Conservation (phyloP, 179 eudicot genomes). For the Vitellaria paradoxa region DNA sequence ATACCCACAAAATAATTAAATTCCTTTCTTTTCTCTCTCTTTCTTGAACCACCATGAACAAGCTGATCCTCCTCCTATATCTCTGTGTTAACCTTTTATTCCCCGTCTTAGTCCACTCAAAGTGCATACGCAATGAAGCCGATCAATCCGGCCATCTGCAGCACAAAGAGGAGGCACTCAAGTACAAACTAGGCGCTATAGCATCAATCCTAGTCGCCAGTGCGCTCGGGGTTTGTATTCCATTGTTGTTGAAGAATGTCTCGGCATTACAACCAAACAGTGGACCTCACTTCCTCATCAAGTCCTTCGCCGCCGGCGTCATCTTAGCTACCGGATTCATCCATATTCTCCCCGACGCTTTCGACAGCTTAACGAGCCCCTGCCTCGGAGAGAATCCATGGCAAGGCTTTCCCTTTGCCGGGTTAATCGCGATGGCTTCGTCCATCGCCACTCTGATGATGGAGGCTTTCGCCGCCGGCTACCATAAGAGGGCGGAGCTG, state of each 20-base stretch:
- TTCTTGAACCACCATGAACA: too few species aligned
- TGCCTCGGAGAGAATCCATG: slow-evolving; percentile 21
- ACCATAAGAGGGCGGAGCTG: slow-evolving; percentile 18
- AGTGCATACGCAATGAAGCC: slow-evolving; percentile 9
- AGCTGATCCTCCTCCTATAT: too few species aligned
- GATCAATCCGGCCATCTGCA: background rate
- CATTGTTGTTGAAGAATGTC: slow-evolving; percentile 13
- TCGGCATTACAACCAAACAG: slow-evolving; percentile 15
- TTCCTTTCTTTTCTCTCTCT: too few species aligned
- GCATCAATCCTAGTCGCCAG: slow-evolving; percentile 26
- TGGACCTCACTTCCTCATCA: slow-evolving; percentile 20
- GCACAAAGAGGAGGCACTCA: slow-evolving; percentile 15
- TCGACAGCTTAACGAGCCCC: slow-evolving; percentile 16
- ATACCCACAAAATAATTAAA: too few species aligned
- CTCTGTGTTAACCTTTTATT: background rate
- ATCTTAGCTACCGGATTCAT: slow-evolving; percentile 30
- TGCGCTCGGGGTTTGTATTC: slow-evolving; percentile 27
- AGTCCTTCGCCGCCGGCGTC: slow-evolving; percentile 37
- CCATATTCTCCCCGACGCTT: slow-evolving; percentile 33
- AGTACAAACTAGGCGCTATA: slow-evolving; percentile 21
- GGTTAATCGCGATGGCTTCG: slow-evolving; percentile 21
- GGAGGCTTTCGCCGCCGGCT: slow-evolving; percentile 18
- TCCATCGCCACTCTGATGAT: slow-evolving; percentile 25
- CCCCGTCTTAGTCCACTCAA: background rate
- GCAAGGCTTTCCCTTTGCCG: slow-evolving; percentile 21